Base-by-base conservation (phyloP, 495 filamentous ascomycete genomes). In the Delitschia confertaspora region DNA sequence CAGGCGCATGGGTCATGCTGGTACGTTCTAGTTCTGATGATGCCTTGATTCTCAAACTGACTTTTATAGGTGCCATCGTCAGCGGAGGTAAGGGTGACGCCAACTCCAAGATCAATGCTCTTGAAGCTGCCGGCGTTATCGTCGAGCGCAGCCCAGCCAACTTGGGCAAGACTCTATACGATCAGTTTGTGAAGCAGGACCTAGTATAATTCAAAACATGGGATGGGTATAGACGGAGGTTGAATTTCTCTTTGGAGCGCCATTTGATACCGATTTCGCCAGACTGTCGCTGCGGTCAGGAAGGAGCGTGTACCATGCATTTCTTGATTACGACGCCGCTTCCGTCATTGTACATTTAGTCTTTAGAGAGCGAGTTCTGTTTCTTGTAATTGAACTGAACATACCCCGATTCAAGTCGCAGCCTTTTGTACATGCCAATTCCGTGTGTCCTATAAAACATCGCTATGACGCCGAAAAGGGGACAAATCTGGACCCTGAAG, bases 1-100 rank as follows among this genome's bases (percentile, higher is more conserved):
- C 61, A 76, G 91, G 60, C 80, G 91, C 60, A 99, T 96, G 91
- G 91, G 91, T 52, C 91, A 99, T 72, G 91, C 91, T 55, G 91
- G 82, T 69, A 63, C 11, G 42, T 46, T 1, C 14, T 44, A 14
- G 1, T 6, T 29, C 34, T 23, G 27, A 19, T 38, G 27, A 3
- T 16, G 31, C 14, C 13, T 1, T 14, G 11, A 9, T 29, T 11
- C n/a, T 13, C 3, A 33, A 32, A 42, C 52, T 61, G 39, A 61
- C 25, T 13, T 16, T 19, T 20, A 9, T 26, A 72, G 71, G 82
- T 66, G 91, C 91, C 58, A 99, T 99, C 61, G 88, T 99, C 36
- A 83, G 83, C 55, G 91, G 91, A 56, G 91, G 91, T 45, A 95
- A 95, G 78, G 91, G 91, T 60, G 91, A 84, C 60, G 91, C 91